These are phyloP conservation scores for Verbascum thapsus DNA, from an alignment of 257 asterid species.

Conservation along the genomic window DNA sequence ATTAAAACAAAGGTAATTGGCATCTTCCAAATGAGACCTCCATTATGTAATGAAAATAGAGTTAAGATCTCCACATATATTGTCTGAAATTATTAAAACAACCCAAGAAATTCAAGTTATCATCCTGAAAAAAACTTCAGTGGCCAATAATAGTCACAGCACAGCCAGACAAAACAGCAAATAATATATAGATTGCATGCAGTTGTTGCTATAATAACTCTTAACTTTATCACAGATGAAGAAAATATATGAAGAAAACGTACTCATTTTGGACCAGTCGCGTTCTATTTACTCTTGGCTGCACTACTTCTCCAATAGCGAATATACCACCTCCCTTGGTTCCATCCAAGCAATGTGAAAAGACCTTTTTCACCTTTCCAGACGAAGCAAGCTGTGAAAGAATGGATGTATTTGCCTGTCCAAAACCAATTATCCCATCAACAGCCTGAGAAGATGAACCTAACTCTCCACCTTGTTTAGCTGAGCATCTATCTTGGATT, in stretches of 20 bases:
- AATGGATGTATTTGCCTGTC: constrained; percentile 91
- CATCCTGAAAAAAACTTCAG: background rate
- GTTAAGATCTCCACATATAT: background rate
- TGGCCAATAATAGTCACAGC: constrained; percentile 1
- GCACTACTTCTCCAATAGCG: constrained; percentile 88
- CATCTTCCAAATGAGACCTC: background rate
- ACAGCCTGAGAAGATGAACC: constrained; percentile 87
- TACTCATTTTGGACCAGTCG: constrained; percentile 80
- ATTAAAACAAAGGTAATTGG: too few species aligned
- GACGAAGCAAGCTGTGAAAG: constrained; percentile 89
- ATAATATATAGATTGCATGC: background rate
- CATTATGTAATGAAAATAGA: background rate
- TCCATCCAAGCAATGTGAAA: constrained; percentile 96
- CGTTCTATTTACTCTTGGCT: constrained; percentile 78
- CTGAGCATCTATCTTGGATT: constrained; percentile 74
- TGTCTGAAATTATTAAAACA: background rate
- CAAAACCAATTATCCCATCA: constrained; percentile 96
- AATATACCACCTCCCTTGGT: constrained; percentile 90
- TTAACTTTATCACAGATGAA: constrained; percentile 7
- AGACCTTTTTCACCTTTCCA: constrained; percentile 71
- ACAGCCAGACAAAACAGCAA: background rate
- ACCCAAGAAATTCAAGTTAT: background rate
- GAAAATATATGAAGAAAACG: constrained; percentile 30
- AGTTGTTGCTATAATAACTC: constrained; percentile 10
- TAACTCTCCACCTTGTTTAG: constrained; percentile 84